Evolutionary conservation across 2,329 filamentous ascomycete species (phyloP).

Genomic region (Thelonectria blattea): DNA sequence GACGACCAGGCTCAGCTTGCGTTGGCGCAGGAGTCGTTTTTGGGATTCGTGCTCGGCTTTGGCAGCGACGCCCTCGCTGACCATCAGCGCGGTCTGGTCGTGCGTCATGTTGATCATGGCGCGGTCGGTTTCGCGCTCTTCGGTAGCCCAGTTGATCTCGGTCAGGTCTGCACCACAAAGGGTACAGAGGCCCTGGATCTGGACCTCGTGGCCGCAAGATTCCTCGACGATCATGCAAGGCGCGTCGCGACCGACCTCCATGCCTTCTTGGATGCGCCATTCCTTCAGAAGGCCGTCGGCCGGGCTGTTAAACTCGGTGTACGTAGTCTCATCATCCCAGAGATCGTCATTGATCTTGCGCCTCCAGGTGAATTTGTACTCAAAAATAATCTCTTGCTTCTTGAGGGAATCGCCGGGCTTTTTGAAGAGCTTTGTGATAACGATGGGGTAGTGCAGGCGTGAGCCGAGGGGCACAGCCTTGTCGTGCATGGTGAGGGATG

Average conservation of each 20-base stretch:
- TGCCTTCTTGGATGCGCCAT: conserved; percentile 77
- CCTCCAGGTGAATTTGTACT: conserved; percentile 84
- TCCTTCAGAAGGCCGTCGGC: conserved; percentile 78
- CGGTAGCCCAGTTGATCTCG: conserved; percentile 82
- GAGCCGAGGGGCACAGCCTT: conserved; percentile 58
- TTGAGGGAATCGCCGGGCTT: conserved; percentile 75
- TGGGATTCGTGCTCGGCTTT: conserved; percentile 87
- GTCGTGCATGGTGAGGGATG: conserved; percentile 43
- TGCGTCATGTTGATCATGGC: conserved; percentile 96
- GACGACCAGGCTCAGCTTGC: conserved; percentile 91
- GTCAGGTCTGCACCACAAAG: conserved; percentile 98
- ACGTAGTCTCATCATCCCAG: conserved; percentile 68
- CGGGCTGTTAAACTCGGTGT: conserved; percentile 80
- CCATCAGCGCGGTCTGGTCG: conserved; percentile 84
- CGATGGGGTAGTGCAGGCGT: conserved; percentile 89
- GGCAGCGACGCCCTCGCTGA: conserved; percentile 81
- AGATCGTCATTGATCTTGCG: conserved; percentile 75
- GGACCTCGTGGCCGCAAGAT: conserved; percentile 86
- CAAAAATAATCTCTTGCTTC: conserved; percentile 78
- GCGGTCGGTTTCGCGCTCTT: conserved; percentile 78
- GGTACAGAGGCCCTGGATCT: conserved; percentile 89
- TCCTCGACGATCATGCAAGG: conserved; percentile 81
- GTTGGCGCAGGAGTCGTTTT: conserved; percentile 76
- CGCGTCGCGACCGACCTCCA: conserved; percentile 65
- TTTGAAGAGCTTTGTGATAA: conserved; percentile 84